phyloP scores from a whole-genome alignment of 1,139 yeast genomes.

The Geotrichum citri-aurantii region DNA sequence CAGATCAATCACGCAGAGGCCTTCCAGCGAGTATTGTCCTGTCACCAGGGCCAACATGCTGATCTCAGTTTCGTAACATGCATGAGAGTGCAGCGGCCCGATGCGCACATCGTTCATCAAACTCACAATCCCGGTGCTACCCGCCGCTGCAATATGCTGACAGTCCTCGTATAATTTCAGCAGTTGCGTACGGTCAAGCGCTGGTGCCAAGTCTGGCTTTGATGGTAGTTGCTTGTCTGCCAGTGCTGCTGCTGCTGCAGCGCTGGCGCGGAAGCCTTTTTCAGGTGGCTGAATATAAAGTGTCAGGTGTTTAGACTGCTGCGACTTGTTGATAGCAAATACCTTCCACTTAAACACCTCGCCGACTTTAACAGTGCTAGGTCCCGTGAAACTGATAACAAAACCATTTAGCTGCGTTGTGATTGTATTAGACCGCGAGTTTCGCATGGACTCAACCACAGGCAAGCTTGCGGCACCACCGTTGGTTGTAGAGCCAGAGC shows the following conservation, averaged over 20 bases:
- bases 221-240: conserved; percentile 19
- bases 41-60: conserved; percentile 55
- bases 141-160: conserved; percentile 19
- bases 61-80: conserved; percentile 60
- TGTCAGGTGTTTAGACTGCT: conserved; percentile 38
- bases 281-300: conserved; percentile 35
- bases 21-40: conserved; percentile 63
- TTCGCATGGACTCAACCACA: conserved; percentile 2
- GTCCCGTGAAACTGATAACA: conserved; percentile 58
- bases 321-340: conserved; percentile 58
- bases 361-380: conserved; percentile 55
- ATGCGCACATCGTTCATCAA: conserved; percentile 60
- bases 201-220: conserved; percentile 26
- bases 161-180: conserved; percentile 23
- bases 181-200: conserved; percentile 35
- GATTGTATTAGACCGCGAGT: conserved; percentile 9
- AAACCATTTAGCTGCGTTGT: conserved; percentile 39
- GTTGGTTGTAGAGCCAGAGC: neutral
- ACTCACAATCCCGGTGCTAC: conserved; percentile 43
- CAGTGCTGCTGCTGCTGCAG: conserved; percentile 5
- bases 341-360: conserved; percentile 58
- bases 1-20: conserved; percentile 59
- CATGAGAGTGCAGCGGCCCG: conserved; percentile 57
- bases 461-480: neutral
- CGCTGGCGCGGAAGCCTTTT: conserved; percentile 9